These are phyloP conservation scores for Fusarium cyanostomum DNA, from an alignment of 2,329 filamentous ascomycete species.

Conservation along the genomic window DNA sequence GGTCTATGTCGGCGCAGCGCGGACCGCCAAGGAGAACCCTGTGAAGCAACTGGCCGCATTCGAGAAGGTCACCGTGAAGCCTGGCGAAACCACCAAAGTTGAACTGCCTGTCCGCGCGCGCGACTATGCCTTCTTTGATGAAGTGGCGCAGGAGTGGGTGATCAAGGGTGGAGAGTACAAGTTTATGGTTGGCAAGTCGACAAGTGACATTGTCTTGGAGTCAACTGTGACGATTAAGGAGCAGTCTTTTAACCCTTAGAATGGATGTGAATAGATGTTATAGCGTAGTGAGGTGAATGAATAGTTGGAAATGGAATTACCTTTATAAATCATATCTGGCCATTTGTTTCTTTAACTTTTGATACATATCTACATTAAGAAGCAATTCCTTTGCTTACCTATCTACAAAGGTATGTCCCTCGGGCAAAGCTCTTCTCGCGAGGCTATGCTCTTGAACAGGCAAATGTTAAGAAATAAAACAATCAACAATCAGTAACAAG, in stretches of 20 bases:
- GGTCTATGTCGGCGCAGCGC: conserved; percentile 55
- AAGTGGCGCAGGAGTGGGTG: conserved; percentile 40
- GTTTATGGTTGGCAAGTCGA: conserved; percentile 42
- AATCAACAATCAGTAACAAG: too few relatives aligned
- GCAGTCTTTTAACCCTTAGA: conserved; percentile 33
- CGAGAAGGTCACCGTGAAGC: conserved; percentile 60
- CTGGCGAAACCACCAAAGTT: conserved; percentile 40
- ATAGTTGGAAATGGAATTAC: not conserved
- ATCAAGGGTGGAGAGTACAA: conserved; percentile 44
- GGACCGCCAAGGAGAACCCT: conserved; percentile 34
- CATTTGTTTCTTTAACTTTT: not conserved
- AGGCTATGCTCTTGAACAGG: too few relatives aligned
- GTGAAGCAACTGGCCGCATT: conserved; percentile 75
- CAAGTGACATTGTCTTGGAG: conserved; percentile 39
- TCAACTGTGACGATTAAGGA: conserved; percentile 30
- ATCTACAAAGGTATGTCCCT: too few relatives aligned
- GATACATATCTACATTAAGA: not conserved
- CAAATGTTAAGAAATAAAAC: too few relatives aligned
- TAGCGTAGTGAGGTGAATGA: conserved; percentile 14
- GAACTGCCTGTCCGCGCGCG: conserved; percentile 35
- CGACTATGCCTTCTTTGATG: conserved; percentile 46
- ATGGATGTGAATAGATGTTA: not conserved
- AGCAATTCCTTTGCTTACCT: too few relatives aligned
- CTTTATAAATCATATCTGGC: not conserved
- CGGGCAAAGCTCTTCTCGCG: too few relatives aligned